Base-by-base conservation (phyloP, 352 stramenopile genomes). In the Phytophthora europaea region DNA sequence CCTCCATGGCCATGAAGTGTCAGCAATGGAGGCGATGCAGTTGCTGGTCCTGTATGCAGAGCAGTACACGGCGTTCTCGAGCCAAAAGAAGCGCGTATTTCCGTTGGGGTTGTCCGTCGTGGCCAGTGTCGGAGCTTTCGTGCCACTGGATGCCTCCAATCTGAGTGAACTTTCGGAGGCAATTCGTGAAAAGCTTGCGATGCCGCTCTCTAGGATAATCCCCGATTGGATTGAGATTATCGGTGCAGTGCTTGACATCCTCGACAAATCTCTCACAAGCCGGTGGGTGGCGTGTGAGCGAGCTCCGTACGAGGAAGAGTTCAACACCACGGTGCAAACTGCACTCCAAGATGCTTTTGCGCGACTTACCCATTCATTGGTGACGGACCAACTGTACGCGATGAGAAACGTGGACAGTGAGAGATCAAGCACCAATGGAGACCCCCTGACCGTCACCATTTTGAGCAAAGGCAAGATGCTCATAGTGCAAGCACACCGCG, bases 341-440 rank as follows among this genome's bases (percentile, higher is more conserved):
- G 48, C 61, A 28, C n/a, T 79, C 1, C 52, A 73, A 72, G 34
- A 23, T 1, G 56, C 54, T 15, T 81, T 81, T 67, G 38, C 33
- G 34, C 70, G 70, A 5, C 58, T 81, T 15, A 70, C 34, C 7
- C 62, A 72, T 13, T 56, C 60, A 18, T 45, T 79, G 52, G 58
- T 48, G 20, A 64, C 53, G 47, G 34, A 66, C 31, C 69, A 78
- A 71, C 33, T 75, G 64, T 75, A 72, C 43, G 69, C 48, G 13
- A 55, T 78, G 60, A 55, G 55, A 48, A 72, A 71, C 31, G 13
- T 60, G 28, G 20, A 18, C 13, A 16, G 56, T 36, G 47, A 53
- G 23, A 54, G 53, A 36, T 16, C 20, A 16, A 63, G 9, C 12
- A 16, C 3, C 58, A 33, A 59, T 2, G 55, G 45, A 13, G 34